These are phyloP conservation scores for Thuja plicata DNA, from an alignment of 83 land plant genomes.

Conservation along the genomic window DNA sequence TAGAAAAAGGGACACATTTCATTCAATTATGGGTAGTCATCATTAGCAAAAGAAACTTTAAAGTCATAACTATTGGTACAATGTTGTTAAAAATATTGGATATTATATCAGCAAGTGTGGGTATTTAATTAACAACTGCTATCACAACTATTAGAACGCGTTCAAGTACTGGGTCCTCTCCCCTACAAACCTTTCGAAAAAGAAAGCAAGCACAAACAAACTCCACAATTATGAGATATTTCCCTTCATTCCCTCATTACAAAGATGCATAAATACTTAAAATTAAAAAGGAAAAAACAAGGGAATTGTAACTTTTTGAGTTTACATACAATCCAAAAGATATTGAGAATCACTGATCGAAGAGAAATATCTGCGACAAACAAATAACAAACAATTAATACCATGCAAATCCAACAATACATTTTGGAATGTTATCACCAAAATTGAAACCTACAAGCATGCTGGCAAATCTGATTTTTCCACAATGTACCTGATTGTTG, in stretches of 20 bases:
- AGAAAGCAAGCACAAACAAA: not conserved
- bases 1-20: too few species aligned
- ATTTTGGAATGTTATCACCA: not conserved
- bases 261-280: not conserved
- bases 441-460: not conserved
- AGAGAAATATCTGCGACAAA: not conserved
- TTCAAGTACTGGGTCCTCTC: too few species aligned
- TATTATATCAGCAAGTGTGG: too few species aligned
- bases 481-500: not conserved
- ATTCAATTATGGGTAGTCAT: too few species aligned
- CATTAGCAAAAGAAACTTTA: too few species aligned
- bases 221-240: not conserved
- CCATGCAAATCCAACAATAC: not conserved
- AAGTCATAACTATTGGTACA: too few species aligned
- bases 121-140: too few species aligned
- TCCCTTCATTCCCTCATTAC: not conserved
- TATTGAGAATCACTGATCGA: not conserved
- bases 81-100: too few species aligned
- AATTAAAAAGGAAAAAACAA: not conserved
- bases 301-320: not conserved
- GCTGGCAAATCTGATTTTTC: not conserved
- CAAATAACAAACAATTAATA: not conserved
- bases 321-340: slow-evolving; percentile 5
- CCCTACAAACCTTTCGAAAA: not conserved
- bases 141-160: too few species aligned